Conservation (phyloP, 177 flowering plant genomes). For the Vitis hybrid region DNA sequence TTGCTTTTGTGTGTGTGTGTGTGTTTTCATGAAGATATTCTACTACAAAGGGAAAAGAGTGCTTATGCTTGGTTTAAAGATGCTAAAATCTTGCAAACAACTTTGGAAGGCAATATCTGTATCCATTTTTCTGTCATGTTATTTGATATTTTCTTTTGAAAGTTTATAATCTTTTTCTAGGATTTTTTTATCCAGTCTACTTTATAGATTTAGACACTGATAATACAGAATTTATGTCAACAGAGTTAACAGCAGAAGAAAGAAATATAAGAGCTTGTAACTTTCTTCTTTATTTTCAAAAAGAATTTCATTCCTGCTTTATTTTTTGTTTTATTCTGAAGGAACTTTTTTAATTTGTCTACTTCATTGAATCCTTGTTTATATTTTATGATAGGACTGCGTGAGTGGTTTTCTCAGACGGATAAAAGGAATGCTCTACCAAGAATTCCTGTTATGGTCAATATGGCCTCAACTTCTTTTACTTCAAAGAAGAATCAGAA, state of each 20-base stretch:
- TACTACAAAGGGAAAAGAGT: background rate
- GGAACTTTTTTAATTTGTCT: background rate
- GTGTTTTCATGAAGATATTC: background rate
- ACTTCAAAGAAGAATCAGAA: slow-evolving; percentile 57
- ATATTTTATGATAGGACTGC: slow-evolving; percentile 56
- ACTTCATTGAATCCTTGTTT: background rate
- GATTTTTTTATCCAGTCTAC: too few species aligned
- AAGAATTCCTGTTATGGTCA: slow-evolving; percentile 92
- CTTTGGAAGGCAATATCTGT: background rate
- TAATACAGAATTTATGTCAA: too few species aligned
- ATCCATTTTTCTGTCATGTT: background rate
- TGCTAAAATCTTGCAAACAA: background rate
- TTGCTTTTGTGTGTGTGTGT: too few species aligned
- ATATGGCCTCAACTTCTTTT: slow-evolving; percentile 71
- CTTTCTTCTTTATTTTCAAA: background rate
- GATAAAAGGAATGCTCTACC: slow-evolving; percentile 79
- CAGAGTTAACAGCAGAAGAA: too few species aligned
- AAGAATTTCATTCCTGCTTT: background rate
- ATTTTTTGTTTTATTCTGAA: background rate
- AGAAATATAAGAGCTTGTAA: too few species aligned
- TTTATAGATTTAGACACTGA: too few species aligned
- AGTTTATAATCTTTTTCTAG: too few species aligned
- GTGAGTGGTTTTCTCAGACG: slow-evolving; percentile 95
- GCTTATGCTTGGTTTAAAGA: background rate
- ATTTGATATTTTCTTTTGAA: background rate